Base-by-base conservation (phyloP, 2,329 filamentous ascomycete genomes). In the Dactylonectria macrodidyma region DNA sequence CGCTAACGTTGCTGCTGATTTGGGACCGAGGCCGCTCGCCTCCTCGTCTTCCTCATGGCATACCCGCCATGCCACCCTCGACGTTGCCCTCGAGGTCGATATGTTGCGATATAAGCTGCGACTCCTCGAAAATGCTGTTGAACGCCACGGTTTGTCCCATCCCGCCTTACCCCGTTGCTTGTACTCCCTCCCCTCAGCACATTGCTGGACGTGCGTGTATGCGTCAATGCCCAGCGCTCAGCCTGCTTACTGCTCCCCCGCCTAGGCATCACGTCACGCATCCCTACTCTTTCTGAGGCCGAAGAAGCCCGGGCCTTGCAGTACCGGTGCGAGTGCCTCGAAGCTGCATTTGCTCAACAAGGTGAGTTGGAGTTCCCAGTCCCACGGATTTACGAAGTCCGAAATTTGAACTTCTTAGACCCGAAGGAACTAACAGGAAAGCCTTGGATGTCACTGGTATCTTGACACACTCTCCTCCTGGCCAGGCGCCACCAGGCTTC, bases 321-420 rank as follows among this genome's bases (percentile, higher is more conserved):
- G 76, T 88, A 89, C 73, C 85, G 85, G 71, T 89, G 87, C 78
- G 88, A 90, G 78, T 88, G 86, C 76, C 84, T 90, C 62, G 87
- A 89, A 74, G 81, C 81, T 59, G 84, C 83, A 63, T 86, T 87
- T 73, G 76, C 87, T 59, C 77, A 79, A 65, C 75, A 81, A 69
- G 74, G 79, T 81, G 73, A 70, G 75, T 73, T 22, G 24, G 44
- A 22, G 30, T 38, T 41, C 38, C 59, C 36, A n/a, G 33, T 51
- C 46, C 24, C 10, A 22, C 24, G 41, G 9, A 16, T 26, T 19
- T 55, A 26, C 50, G 26, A n/a, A 34, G 34, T 46, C 34, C 50
- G 26, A n/a, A 34, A 52, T 46, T 38, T 22, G 19, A 56, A 41
- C 22, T 55, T 55, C 44, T 66, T 36, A 47, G 41, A 50, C 24